phyloP scores from a whole-genome alignment of 1,284 basidiomycete genomes.

The Coniferiporia sulphurascens region DNA sequence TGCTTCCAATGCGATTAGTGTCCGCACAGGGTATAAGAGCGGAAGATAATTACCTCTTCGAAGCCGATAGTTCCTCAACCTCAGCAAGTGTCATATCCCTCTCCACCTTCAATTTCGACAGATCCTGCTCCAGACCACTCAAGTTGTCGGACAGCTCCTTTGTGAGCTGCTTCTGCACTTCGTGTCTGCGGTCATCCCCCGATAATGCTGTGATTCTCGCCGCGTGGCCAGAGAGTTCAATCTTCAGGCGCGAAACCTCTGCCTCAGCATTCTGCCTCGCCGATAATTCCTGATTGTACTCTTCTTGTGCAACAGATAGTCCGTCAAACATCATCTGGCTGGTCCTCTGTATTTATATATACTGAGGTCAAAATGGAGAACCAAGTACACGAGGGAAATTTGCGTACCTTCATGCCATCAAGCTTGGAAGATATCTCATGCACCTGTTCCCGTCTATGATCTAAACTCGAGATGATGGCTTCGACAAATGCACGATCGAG shows the following conservation, averaged over 20 bases:
- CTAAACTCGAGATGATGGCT: slow-evolving; percentile 64
- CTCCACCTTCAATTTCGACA: slow-evolving; percentile 85
- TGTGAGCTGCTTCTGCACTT: slow-evolving; percentile 73
- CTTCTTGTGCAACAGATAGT: slow-evolving; percentile 85
- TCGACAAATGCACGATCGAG: slow-evolving; percentile 76
- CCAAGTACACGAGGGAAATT: slow-evolving; percentile 7
- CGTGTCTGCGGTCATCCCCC: slow-evolving; percentile 72
- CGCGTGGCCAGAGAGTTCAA: slow-evolving; percentile 86
- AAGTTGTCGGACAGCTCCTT: slow-evolving; percentile 78
- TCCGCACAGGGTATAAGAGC: slow-evolving; percentile 15
- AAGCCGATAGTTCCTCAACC: slow-evolving; percentile 81
- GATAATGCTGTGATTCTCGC: slow-evolving; percentile 80
- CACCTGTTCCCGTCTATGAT: slow-evolving; percentile 62
- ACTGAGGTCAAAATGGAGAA: neutral
- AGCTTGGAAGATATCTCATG: slow-evolving; percentile 70
- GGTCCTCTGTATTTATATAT: slow-evolving; percentile 50
- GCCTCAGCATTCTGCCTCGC: slow-evolving; percentile 87
- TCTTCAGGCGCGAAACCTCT: slow-evolving; percentile 81
- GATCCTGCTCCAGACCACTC: slow-evolving; percentile 75
- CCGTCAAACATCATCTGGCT: slow-evolving; percentile 93
- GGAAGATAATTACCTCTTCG: slow-evolving; percentile 51
- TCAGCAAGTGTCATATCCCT: slow-evolving; percentile 91
- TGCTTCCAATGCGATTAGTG: slow-evolving; percentile 12
- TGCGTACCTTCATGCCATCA: slow-evolving; percentile 79
- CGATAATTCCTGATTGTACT: slow-evolving; percentile 88